Evolutionary conservation across 345 rosid genomes (phyloP), one percentile per base, ranked within the genome.

Genomic region (Orychophragmus violaceus): DNA sequence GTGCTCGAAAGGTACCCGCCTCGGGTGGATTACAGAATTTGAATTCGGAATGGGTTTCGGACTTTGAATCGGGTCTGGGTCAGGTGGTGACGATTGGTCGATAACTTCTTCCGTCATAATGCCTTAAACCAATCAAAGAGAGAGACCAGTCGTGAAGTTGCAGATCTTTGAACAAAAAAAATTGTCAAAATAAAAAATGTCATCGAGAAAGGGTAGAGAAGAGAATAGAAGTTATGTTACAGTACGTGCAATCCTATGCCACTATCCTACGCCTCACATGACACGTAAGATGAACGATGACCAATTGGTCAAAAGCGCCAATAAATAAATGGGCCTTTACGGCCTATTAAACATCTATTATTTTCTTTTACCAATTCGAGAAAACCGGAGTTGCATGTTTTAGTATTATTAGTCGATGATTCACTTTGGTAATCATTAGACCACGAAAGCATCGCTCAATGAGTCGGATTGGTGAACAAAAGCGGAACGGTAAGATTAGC

Each of bases 1-100:
- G 74, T 91, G 84, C 77, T 95, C 99, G 77, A 91, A 95, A 3
- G 96, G 91, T 69, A 84, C 99, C 14, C 99, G 89, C 28, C 96
- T 84, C 11, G 95, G 95, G 66, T 82, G 97, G 78, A 95, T 76
- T 9, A 77, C 62, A 7, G 85, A 77, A 68, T 55, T 77, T 65
- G 76, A 73, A 22, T 68, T 75, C 4, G 39, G 58, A 61, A 8
- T 39, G 9, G 57, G 49, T 13, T 37, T 36, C 29, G 78, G 70
- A 41, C 2, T 66, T 53, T 62, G 77, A 37, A 64, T 23, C 17
- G 84, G 67, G 46, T 51, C 49, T 17, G 72, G 71, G 35, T 66
- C 71, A 9, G 78, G 21, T 14, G 79, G 63, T 50, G 88, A 37
- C 37, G 82, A 59, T 55, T 79, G 87, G 61, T 81, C 83, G 56